Evolutionary conservation across 2,329 filamentous ascomycete species (phyloP), one percentile per base, ranked within the genome.

Genomic region (Claviceps fusiformis): DNA sequence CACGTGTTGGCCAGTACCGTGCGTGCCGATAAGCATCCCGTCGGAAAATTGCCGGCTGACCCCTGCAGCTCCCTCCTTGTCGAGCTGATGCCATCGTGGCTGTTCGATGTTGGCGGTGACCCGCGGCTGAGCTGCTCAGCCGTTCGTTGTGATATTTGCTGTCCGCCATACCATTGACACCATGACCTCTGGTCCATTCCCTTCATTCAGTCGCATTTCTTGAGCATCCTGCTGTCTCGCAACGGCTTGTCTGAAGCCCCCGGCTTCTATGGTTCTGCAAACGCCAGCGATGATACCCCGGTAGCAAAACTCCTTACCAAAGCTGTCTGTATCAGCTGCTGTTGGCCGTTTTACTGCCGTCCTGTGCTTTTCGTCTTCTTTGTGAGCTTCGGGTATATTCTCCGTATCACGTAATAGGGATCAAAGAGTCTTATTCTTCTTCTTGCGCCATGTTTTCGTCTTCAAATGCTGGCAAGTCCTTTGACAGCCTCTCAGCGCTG

Each of bases 401-500:
- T 11, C 31, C 24, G n/a, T n/a, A 37, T 46, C 15, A 19, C 59
- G 54, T 46, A 47, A 29, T 15, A 9, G 29, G 39, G 52, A 24
- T 24, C 6, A n/a, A 33, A 33, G 53, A 7, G 56, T 17, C n/a
- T 11, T n/a, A 8, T 19, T 19, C 19, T 39, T 37, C 50, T 59
- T 56, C 57, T 62, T 62, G 62, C 63, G 75, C 67, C 70, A 86
- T 86, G 83, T 81, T 77, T 66, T 75, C 79, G 61, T 78, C 77
- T 59, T 66, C 73, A 54, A 77, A 71, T 61, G 79, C 79, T 61
- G 79, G 81, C 63, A 83, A 82, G 71, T 86, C 83, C 60, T 75
- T 82, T 64, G 83, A 86, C 69, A 85, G 80, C 64, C 69, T 86
- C 61, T 74, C 79, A 15, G 75, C 80, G 33, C 70, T 76, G 46